A percentile compares a stretch with the other conserved stretches of the same genome.
phyloP scores from a whole-genome alignment of 768 basidiomycete species.

The Kwoniella pini region DNA sequence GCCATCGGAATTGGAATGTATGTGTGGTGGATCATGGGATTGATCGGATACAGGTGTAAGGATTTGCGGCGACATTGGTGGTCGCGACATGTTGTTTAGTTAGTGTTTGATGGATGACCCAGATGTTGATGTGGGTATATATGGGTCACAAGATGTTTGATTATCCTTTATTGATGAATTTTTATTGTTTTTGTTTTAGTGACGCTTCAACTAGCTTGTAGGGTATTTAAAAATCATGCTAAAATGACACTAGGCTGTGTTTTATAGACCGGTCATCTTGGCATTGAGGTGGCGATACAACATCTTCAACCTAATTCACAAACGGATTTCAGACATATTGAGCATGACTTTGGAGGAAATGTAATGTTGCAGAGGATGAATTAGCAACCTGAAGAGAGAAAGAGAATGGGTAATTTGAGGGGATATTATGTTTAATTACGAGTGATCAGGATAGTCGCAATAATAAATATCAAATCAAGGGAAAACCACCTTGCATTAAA shows the following conservation, averaged over 20 bases:
- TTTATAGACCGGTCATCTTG: not conserved
- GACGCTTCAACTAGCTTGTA: not conserved
- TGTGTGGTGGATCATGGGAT: not conserved
- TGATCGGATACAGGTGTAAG: conserved; percentile 14
- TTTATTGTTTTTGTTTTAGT: not conserved
- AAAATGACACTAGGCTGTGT: not conserved
- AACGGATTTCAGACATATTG: no score
- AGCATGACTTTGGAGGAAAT: no score
- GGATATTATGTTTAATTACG: no score
- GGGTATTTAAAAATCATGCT: not conserved
- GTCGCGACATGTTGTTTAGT: not conserved
- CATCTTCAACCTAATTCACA: no score
- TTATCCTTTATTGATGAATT: not conserved
- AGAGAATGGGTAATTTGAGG: no score
- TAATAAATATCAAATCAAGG: no score
- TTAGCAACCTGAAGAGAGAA: no score
- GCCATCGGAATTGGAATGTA: conserved; percentile 1
- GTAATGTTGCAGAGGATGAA: no score
- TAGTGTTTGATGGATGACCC: no score
- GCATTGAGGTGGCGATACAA: no score
- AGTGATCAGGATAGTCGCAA: no score
- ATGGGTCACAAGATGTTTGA: not conserved
- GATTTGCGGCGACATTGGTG: conserved; percentile 11
- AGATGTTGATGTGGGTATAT: not conserved
- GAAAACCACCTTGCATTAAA: no score